Evolutionary conservation across 108 stramenopile genomes (phyloP), one percentile per base, ranked within the genome.

Genomic region (Mayamaea pseudoterrestris): DNA sequence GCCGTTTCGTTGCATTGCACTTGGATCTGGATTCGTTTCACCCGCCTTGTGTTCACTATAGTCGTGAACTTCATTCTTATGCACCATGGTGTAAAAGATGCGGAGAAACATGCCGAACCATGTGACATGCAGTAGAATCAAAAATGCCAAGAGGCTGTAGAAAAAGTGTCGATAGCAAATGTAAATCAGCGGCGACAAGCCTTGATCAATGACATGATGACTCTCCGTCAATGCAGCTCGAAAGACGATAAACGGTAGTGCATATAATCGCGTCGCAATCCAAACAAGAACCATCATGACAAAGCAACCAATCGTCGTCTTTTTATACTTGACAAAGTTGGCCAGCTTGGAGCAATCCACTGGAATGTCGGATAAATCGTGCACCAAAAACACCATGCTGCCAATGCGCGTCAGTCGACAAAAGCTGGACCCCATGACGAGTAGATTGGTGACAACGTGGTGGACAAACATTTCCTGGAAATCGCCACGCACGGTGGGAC

Each of bases 391-490:
- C 13, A 92, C 74, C 83, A 84, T 83, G 23, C 63, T 68, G 5
- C 90, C 90, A 8, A 73, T 61, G 1, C 80, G 58, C 2, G 73
- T 78, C 35, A 88, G 47, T 47, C 80, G 69, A 48, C 73, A 87
- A 27, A 65, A 63, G 6, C 64, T 66, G 17, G 75, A 78, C 18
- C 75, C 63, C 24, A 79, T 50, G 9, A 84, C 55, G 27, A 92
- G 60, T 8, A 63, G 20, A 52, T 92, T 88, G 21, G 90, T 92
- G 14, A 84, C 69, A 4, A 92, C 20, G 52, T 92, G 90, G 68
- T 92, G 90, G 13, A 80, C 61, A 40, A 80, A 72, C 90, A 92
- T 92, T 57, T 92, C 90, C 14, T 71, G 69, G 68, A 88, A 92
- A 50, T 92, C 90, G 3, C 90, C 90, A 12, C 90, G 80, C 26